Conservation (phyloP, 1,139 yeast species). For the Protomyces macrosporus region DNA sequence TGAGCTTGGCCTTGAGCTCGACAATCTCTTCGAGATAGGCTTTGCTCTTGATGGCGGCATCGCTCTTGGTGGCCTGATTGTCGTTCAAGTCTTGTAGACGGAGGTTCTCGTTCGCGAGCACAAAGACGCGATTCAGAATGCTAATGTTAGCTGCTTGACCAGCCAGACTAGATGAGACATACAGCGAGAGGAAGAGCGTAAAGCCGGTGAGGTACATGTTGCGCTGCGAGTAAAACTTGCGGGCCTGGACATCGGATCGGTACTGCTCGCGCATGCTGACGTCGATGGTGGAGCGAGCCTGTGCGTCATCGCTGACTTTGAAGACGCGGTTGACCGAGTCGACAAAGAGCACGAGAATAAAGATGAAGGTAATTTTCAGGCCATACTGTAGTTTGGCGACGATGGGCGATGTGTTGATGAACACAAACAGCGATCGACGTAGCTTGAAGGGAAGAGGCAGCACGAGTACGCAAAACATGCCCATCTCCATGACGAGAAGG, state of each 20-base stretch:
- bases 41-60: conserved; percentile 37
- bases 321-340: conserved; percentile 85
- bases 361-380: conserved; percentile 64
- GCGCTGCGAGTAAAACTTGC: conserved; percentile 92
- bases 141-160: background rate
- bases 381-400: conserved; percentile 70
- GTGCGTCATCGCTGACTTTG: conserved; percentile 57
- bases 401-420: conserved; percentile 64
- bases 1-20: conserved; percentile 52
- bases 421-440: conserved; percentile 61
- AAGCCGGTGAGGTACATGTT: conserved; percentile 95
- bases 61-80: conserved; percentile 32
- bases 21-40: conserved; percentile 39
- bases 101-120: conserved; percentile 70
- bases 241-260: conserved; percentile 75
- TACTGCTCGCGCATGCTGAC: conserved; percentile 41
- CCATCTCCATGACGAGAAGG: conserved; percentile 71
- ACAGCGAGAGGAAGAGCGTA: conserved; percentile 77
- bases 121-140: conserved; percentile 79
- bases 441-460: conserved; percentile 75
- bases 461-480: conserved; percentile 71
- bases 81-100: conserved; percentile 50
- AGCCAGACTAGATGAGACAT: background rate
- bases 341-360: conserved; percentile 73
- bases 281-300: conserved; percentile 29